Percentiles rank a stretch among this genome's conserved stretches.
These are phyloP conservation scores for Botryotinia convoluta DNA, from an alignment of 2,329 filamentous ascomycete species.

Conservation along the genomic window DNA sequence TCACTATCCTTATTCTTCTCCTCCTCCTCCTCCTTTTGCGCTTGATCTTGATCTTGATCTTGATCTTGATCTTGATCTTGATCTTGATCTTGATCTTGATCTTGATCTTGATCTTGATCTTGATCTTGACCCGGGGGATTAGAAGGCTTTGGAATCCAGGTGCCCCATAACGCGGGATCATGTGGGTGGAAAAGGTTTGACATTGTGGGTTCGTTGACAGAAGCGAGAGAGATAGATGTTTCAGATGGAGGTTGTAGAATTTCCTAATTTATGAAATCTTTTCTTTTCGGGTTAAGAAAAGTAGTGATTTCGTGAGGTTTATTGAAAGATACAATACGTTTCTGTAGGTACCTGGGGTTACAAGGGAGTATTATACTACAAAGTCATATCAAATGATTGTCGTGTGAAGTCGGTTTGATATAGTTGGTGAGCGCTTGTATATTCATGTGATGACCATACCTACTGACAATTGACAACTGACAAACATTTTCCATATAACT, in stretches of 20 bases:
- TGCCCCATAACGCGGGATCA: neutral
- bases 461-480: neutral
- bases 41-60: too few relatives aligned
- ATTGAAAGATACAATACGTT: neutral
- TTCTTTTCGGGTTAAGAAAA: neutral
- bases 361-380: neutral
- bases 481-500: neutral
- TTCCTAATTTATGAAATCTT: accelerated
- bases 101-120: too few relatives aligned
- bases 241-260: neutral
- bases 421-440: neutral
- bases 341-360: neutral
- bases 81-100: neutral
- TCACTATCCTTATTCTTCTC: neutral
- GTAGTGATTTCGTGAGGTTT: neutral
- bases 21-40: neutral
- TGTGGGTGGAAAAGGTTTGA: neutral
- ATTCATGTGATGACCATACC: neutral
- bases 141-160: accelerated
- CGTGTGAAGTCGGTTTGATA: neutral
- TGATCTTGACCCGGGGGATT: neutral
- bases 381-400: neutral
- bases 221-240: neutral
- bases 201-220: neutral
- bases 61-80: neutral